Base-by-base conservation (phyloP, 306 rosid species). In the Quercus suber region DNA sequence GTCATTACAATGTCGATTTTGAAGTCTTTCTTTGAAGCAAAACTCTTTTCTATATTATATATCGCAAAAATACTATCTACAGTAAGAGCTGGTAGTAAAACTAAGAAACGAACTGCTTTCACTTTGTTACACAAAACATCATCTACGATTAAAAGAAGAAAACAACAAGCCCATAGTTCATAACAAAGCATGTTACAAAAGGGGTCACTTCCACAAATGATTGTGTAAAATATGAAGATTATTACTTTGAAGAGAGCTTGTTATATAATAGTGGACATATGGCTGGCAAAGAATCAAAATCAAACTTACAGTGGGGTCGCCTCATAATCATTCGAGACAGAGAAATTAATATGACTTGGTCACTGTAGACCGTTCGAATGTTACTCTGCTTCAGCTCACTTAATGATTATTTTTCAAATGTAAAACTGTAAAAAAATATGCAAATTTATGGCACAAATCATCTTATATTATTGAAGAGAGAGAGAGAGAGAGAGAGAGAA, bases 301-400 rank as follows among this genome's bases (percentile, higher is more conserved):
- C 83, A 78, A 74, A 82, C 55, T 79, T 51, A 69, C 10, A 53
- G 87, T 86, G 93, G 93, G 92, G 59, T 85, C 83, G 55, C 68
- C 45, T 84, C 84, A 79, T 87, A 84, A 88, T 93, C 84, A 86
- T 86, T 86, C 74, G 76, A 81, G 79, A 82, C 86, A 85, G 74
- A 85, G 92, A 93, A 89, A 89, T 91, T 88, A 87, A 87, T 57
- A 73, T 27, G 87, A 76, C 71, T 80, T 78, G 84, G 79, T 70
- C 78, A 84, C 78, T 76, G 37, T 84, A 76, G 83, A 79, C 86
- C 73, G 71, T 79, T 82, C 85, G 17, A 65, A 30, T 27, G 80
- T 80, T 75, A 72, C 85, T 79, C 82, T 45, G 52, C 82, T 76
- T 79, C 82, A 58, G 52, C 82, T 76, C 81, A 73, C 41, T 55